These are phyloP conservation scores for Tricholoma sp. DNA, from an alignment of 768 basidiomycete species.

Conservation along the genomic window DNA sequence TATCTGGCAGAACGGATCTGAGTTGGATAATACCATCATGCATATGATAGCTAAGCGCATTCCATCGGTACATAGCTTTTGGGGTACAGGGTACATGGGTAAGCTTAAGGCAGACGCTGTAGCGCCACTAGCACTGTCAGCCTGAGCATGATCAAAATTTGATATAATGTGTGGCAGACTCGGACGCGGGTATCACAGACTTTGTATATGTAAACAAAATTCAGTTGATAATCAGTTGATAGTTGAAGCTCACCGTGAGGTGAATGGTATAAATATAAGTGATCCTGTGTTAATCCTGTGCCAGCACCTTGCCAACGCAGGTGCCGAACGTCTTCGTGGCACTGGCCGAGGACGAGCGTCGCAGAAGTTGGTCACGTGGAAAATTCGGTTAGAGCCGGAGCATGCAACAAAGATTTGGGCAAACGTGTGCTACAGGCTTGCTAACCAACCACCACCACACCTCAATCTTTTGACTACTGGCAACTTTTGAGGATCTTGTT, in stretches of 20 bases:
- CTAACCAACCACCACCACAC: conserved; percentile 22
- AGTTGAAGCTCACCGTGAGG: too few species aligned
- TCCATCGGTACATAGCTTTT: conserved; percentile 30
- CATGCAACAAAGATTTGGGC: conserved; percentile 9
- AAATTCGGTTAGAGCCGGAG: conserved; percentile 9
- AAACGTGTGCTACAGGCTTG: conserved; percentile 15
- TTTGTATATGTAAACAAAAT: neutral
- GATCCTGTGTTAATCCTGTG: neutral
- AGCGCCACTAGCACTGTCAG: neutral
- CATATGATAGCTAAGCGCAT: conserved; percentile 23
- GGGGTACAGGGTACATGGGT: conserved; percentile 19
- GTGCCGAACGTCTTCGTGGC: neutral
- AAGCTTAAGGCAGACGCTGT: neutral
- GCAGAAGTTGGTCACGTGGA: neutral
- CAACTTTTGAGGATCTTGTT: conserved; percentile 7
- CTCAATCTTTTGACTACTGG: conserved; percentile 4
- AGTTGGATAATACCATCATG: conserved; percentile 28
- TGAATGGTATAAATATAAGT: too few species aligned
- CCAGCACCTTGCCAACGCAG: too few species aligned
- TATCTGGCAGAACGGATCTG: conserved; percentile 30
- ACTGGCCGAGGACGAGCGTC: too few species aligned
- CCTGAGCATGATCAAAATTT: too few species aligned
- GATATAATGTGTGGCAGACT: too few species aligned
- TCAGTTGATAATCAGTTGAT: too few species aligned
- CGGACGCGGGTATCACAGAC: neutral